Evolutionary conservation across 2,329 filamentous ascomycete genomes (phyloP), one percentile per base, ranked within the genome.

Genomic region (Nakataea oryzae): DNA sequence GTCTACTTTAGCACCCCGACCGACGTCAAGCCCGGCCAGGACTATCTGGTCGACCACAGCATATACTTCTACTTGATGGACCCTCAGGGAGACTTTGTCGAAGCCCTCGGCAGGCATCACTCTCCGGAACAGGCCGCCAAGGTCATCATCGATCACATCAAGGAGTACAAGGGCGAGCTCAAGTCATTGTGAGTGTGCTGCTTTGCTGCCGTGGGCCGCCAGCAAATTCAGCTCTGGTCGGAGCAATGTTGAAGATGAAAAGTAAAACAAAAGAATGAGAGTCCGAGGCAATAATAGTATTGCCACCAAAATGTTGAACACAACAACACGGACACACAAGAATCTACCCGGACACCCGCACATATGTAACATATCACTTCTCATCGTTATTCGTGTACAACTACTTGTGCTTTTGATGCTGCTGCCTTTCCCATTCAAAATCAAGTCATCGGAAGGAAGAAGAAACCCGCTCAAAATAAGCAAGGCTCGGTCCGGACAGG

Each of bases 31-130:
- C 89, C 92, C 1, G 95, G 93, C 1, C 90, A 97, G 79, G 95
- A 99, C 75, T 99, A 99, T 73, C 76, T 99, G 69, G 95, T 99
- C 14, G 95, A 99, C 74, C 95, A 99, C 78, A 97, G 92, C 75
- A 99, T 99, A 69, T 99, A 99, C 81, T 99, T 99, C 71, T 99
- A 99, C 75, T 78, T 99, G 68, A 99, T 99, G 95, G 95, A 97
- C 74, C 95, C 95, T 0, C 93, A 97, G 69, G 93, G 93, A 26
- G 93, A 99, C 74, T 99, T 99, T 74, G 93, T 99, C 30, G 96
- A 99, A 79, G 96, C 93, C 14, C 87, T 99, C 70, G 95, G 95
- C 24, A 82, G 95, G 65, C 95, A 99, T 76, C 93, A 97, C 76
- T 96, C 91, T 55, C 91, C 93, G 1, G 88, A 95, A 65, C 85